These are phyloP conservation scores for Thalassiosira mediterranea DNA, from an alignment of 352 stramenopile genomes.

Conservation along the genomic window DNA sequence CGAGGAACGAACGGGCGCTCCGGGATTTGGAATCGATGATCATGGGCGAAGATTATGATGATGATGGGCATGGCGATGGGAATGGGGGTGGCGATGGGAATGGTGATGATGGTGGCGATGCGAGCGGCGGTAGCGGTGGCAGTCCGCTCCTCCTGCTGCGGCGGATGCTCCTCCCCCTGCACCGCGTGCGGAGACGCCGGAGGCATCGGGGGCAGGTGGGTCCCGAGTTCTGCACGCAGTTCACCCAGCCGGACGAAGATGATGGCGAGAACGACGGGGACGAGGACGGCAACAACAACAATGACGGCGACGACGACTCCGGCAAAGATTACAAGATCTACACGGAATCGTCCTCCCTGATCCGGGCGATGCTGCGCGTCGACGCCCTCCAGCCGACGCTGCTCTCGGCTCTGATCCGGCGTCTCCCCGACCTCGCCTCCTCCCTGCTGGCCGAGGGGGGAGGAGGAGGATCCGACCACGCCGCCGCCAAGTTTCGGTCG, in stretches of 20 bases:
- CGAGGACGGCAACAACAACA: conserved; percentile 1
- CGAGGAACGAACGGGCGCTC: conserved; percentile 39
- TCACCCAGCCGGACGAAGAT: conserved; percentile 19
- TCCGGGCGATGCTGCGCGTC: conserved; percentile 52
- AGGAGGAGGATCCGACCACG: not conserved
- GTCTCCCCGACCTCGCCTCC: conserved; percentile 40
- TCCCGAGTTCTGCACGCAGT: conserved; percentile 26
- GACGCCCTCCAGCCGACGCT: conserved; percentile 54
- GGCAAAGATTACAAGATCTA: conserved; percentile 10
- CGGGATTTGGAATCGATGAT: conserved; percentile 38
- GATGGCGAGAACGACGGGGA: not conserved
- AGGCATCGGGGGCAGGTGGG: not conserved
- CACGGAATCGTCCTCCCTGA: conserved; percentile 52
- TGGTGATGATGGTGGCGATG: not conserved
- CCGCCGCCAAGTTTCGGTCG: no score
- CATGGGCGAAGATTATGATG: not conserved
- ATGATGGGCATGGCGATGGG: conserved; percentile 1
- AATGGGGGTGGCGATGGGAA: not conserved
- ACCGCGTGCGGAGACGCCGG: conserved; percentile 19
- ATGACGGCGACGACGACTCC: conserved; percentile 1
- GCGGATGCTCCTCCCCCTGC: conserved; percentile 48
- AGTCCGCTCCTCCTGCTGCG: conserved; percentile 16
- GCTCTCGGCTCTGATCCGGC: conserved; percentile 47
- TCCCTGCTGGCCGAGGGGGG: conserved; percentile 1
- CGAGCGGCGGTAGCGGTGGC: not conserved